Percentiles rank a stretch among this genome's conserved stretches.
These are phyloP conservation scores for Lachancea quebecensis DNA, from an alignment of 805 yeast genomes.

Conservation along the genomic window DNA sequence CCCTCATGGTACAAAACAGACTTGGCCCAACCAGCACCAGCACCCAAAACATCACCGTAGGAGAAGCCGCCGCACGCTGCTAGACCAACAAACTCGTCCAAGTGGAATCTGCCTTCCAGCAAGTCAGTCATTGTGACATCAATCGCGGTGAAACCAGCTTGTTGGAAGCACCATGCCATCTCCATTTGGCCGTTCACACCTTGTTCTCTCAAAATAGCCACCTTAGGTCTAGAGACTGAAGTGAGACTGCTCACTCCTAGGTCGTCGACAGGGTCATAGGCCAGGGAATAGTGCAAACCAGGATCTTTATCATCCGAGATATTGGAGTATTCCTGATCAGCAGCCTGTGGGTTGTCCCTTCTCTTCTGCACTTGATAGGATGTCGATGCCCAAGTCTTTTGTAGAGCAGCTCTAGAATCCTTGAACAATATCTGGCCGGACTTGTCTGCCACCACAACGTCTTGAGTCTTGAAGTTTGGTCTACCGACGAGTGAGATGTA, in stretches of 20 bases:
- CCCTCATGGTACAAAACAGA: slow-evolving; percentile 79
- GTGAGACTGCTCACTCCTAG: slow-evolving; percentile 32
- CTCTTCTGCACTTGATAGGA: slow-evolving; percentile 84
- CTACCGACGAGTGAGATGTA: slow-evolving; percentile 60
- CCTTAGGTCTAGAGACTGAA: slow-evolving; percentile 55
- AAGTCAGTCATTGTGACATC: slow-evolving; percentile 97
- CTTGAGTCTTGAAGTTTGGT: slow-evolving; percentile 50
- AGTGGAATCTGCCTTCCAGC: slow-evolving; percentile 58
- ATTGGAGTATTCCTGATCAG: slow-evolving; percentile 74
- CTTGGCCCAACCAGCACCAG: slow-evolving; percentile 99
- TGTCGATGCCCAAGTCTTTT: slow-evolving; percentile 79
- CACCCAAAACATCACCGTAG: slow-evolving; percentile 97
- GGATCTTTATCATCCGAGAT: slow-evolving; percentile 81
- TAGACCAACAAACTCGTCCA: slow-evolving; percentile 79
- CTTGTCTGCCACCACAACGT: slow-evolving; percentile 41
- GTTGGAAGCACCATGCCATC: slow-evolving; percentile 95
- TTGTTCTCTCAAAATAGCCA: slow-evolving; percentile 95
- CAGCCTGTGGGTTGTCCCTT: slow-evolving; percentile 89
- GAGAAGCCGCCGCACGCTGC: slow-evolving; percentile 99
- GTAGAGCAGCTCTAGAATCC: slow-evolving; percentile 61
- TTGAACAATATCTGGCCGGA: slow-evolving; percentile 35
- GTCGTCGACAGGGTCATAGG: slow-evolving; percentile 55
- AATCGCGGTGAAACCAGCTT: slow-evolving; percentile 88
- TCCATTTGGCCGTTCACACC: slow-evolving; percentile 98
- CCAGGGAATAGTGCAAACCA: slow-evolving; percentile 75